phyloP scores from a whole-genome alignment of 2,329 filamentous ascomycete species.

The Aspergillus sp. region DNA sequence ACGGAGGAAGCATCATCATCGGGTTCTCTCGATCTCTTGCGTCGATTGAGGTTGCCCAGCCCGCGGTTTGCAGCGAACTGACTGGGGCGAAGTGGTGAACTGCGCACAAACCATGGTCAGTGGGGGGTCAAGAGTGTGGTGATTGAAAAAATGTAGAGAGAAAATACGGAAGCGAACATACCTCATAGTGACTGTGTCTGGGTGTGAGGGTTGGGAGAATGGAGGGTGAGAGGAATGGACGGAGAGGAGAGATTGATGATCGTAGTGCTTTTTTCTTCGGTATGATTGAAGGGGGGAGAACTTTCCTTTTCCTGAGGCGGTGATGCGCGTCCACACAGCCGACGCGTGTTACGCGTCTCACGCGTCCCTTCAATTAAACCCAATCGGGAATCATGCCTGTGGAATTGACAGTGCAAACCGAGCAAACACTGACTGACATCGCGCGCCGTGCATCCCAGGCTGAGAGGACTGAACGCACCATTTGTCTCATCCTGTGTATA shows the following conservation, averaged over 20 bases:
- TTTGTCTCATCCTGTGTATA: not conserved
- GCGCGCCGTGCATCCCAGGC: slow-evolving; percentile 11
- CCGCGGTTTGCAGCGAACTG: slow-evolving; percentile 83
- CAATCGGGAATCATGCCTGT: slow-evolving; percentile 18
- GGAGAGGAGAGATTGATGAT: not conserved
- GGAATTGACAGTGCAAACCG: slow-evolving; percentile 19
- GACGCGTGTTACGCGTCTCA: slow-evolving; percentile 17
- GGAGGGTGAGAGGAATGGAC: slow-evolving; percentile 5
- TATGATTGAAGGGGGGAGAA: slow-evolving; percentile 13
- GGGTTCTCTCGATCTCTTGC: slow-evolving; percentile 64
- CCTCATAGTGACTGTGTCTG: slow-evolving; percentile 27
- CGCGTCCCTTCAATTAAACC: slow-evolving; percentile 35
- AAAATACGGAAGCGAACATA: slow-evolving; percentile 15
- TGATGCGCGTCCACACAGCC: slow-evolving; percentile 7
- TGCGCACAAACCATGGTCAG: slow-evolving; percentile 34
- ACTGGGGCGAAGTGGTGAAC: slow-evolving; percentile 78
- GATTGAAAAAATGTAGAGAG: not conserved
- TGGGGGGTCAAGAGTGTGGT: not conserved
- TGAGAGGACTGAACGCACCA: slow-evolving; percentile 1
- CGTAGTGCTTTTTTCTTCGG: slow-evolving; percentile 12
- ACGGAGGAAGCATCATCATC: slow-evolving; percentile 62
- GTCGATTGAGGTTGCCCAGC: slow-evolving; percentile 48
- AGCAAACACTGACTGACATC: slow-evolving; percentile 21
- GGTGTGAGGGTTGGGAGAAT: slow-evolving; percentile 6
- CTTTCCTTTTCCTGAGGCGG: not conserved